Conservation (phyloP, 1,284 basidiomycete genomes). For the Cryptococcus deneoformans region DNA sequence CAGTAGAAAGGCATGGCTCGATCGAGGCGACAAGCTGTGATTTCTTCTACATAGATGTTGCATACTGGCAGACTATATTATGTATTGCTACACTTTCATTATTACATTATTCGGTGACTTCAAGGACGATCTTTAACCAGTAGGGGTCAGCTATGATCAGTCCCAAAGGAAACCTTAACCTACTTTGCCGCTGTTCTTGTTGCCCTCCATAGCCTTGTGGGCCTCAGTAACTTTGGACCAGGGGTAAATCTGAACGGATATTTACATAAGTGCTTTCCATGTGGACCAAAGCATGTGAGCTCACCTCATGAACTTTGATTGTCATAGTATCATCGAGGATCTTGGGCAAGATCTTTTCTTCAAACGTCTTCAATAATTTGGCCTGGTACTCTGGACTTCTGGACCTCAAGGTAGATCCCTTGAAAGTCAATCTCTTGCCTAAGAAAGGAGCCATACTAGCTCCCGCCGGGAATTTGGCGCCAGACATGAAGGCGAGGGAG, state of each 20-base stretch:
- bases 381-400: slow-evolving; percentile 77
- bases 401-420: slow-evolving; percentile 83
- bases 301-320: slow-evolving; percentile 70
- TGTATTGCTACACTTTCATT: no score
- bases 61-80: no score
- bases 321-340: slow-evolving; percentile 66
- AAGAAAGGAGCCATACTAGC: slow-evolving; percentile 62
- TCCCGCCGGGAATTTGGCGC: slow-evolving; percentile 61
- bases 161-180: neutral
- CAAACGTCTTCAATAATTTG: slow-evolving; percentile 68
- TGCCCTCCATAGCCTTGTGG: slow-evolving; percentile 81
- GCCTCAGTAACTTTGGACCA: slow-evolving; percentile 82
- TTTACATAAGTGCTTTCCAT: neutral
- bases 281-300: neutral
- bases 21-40: no score
- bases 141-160: neutral
- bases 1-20: no score
- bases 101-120: neutral
- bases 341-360: slow-evolving; percentile 56
- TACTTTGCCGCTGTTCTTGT: slow-evolving; percentile 65
- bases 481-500: slow-evolving; percentile 53
- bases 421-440: slow-evolving; percentile 82
- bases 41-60: no score
- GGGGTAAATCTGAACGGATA: slow-evolving; percentile 58
- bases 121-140: neutral